phyloP scores from a whole-genome alignment of 164 flowering plant species.

The Paratinospora sagittata region DNA sequence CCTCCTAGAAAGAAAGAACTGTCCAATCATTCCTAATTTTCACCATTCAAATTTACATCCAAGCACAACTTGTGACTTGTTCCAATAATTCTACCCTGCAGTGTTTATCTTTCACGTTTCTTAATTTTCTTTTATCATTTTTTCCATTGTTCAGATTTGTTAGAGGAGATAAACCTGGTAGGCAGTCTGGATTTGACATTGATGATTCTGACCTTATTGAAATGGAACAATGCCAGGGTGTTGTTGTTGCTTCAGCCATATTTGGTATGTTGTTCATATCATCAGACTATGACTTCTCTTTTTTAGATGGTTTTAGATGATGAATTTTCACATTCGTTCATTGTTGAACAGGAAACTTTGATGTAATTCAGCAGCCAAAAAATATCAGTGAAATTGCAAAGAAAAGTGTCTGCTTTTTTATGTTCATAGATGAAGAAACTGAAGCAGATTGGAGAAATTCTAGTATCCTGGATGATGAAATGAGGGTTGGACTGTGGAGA shows the following conservation, averaged over 20 bases:
- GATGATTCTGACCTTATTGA: conserved; percentile 71
- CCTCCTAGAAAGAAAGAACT: neutral
- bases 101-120: neutral
- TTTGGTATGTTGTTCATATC: conserved; percentile 50
- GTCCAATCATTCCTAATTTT: no score
- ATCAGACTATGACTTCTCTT: neutral
- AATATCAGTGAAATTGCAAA: conserved; percentile 62
- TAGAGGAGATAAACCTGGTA: conserved; percentile 76
- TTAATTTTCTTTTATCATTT: neutral
- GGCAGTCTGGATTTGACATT: conserved; percentile 78
- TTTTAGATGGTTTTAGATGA: neutral
- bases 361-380: conserved; percentile 70
- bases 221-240: conserved; percentile 77
- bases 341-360: conserved; percentile 62
- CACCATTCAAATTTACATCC: no score
- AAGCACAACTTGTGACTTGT: no score
- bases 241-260: conserved; percentile 84
- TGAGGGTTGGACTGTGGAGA: conserved; percentile 77
- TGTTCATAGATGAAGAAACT: conserved; percentile 94
- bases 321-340: neutral
- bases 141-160: conserved; percentile 51
- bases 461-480: conserved; percentile 36
- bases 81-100: no score
- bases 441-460: conserved; percentile 62
- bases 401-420: conserved; percentile 57